Evolutionary conservation across 495 filamentous ascomycete genomes (phyloP).

Genomic region (Lineolata rhizophorae): DNA sequence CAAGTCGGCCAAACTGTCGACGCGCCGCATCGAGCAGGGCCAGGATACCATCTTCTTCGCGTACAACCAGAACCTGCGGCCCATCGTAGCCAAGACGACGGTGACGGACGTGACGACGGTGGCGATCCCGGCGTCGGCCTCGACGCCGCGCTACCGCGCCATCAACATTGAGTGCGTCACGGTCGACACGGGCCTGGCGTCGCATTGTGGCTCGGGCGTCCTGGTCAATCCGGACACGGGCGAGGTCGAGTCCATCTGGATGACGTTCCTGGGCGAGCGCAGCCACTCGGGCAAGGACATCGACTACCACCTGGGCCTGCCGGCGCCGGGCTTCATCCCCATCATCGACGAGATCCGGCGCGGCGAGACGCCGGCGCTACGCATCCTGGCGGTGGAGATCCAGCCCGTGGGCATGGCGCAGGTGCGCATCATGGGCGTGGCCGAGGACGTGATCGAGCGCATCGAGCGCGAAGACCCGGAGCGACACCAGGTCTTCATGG

Average conservation of each 20-base stretch:
- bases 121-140: constrained; percentile 77
- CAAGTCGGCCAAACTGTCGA: constrained; percentile 64
- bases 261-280: constrained; percentile 88
- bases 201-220: constrained; percentile 88
- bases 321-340: constrained; percentile 70
- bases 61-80: constrained; percentile 85
- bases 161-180: constrained; percentile 97
- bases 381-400: constrained; percentile 84
- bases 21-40: constrained; percentile 64
- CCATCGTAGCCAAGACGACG: constrained; percentile 81
- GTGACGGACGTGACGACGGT: constrained; percentile 97
- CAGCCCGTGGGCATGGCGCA: constrained; percentile 93
- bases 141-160: constrained; percentile 81
- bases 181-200: constrained; percentile 75
- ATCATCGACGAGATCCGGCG: constrained; percentile 66
- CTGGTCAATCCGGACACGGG: constrained; percentile 77
- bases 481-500: constrained; percentile 94
- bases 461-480: constrained; percentile 71
- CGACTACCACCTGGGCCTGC: constrained; percentile 88
- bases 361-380: constrained; percentile 52
- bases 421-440: constrained; percentile 93
- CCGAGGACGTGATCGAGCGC: constrained; percentile 78
- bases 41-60: constrained; percentile 88
- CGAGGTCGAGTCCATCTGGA: constrained; percentile 82
- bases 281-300: constrained; percentile 66